phyloP scores from a whole-genome alignment of 169 alveolate genomes.

The Plasmodium coatneyi region DNA sequence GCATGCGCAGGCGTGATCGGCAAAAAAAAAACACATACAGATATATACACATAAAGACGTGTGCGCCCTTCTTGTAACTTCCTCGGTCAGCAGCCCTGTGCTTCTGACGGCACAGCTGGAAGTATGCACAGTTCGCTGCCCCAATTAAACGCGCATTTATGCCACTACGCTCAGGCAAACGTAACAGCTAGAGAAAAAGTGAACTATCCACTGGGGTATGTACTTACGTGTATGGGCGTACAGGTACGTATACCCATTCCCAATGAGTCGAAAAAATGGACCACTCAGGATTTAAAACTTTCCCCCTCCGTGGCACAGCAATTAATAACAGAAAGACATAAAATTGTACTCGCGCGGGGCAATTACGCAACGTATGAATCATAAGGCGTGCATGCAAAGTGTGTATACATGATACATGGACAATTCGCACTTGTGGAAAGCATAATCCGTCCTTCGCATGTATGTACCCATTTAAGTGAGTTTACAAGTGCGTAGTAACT shows the following conservation, averaged over 20 bases:
- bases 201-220: background rate
- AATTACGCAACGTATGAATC: conserved; percentile 2
- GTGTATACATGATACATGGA: background rate
- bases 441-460: background rate
- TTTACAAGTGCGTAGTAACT: background rate
- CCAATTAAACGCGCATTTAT: background rate
- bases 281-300: background rate
- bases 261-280: background rate
- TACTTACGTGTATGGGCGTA: background rate
- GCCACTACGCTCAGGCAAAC: background rate
- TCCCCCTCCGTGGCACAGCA: background rate
- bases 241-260: background rate
- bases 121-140: background rate
- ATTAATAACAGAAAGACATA: background rate
- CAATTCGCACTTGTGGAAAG: background rate
- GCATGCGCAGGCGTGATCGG: background rate
- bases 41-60: background rate
- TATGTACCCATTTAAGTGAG: background rate
- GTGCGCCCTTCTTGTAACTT: background rate
- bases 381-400: background rate
- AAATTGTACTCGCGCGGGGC: background rate
- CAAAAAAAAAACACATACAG: background rate
- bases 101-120: background rate
- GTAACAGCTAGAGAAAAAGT: background rate
- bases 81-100: background rate